A percentile compares a stretch with the other conserved stretches of the same genome.
These are phyloP conservation scores for Xerocomus potaroensis DNA, from an alignment of 768 basidiomycete species.

Conservation along the genomic window DNA sequence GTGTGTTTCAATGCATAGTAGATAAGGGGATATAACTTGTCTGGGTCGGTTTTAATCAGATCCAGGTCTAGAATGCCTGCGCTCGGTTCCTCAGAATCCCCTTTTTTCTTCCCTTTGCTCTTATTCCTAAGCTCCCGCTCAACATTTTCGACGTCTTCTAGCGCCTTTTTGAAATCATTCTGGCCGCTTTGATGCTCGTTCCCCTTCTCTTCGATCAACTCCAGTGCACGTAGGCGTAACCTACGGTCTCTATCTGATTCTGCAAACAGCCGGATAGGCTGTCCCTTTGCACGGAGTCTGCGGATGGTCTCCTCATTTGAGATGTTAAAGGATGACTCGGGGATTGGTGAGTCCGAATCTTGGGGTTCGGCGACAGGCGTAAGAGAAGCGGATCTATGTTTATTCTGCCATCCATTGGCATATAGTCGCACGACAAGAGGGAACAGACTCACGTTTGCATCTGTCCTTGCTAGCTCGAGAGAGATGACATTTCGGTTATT, in stretches of 20 bases:
- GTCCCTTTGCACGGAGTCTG: constrained; percentile 84
- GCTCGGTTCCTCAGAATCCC: constrained; percentile 44
- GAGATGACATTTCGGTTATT: constrained; percentile 10
- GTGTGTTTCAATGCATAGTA: constrained; percentile 93
- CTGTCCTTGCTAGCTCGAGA: constrained; percentile 23
- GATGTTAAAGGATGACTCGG: constrained; percentile 66
- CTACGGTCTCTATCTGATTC: constrained; percentile 94
- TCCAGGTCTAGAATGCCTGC: constrained; percentile 69
- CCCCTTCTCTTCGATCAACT: constrained; percentile 90
- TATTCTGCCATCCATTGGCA: constrained; percentile 45
- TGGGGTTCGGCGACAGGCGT: constrained; percentile 32
- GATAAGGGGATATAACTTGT: constrained; percentile 94
- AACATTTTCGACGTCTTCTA: constrained; percentile 83
- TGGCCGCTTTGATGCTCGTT: constrained; percentile 77
- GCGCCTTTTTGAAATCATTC: constrained; percentile 90
- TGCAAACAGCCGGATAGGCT: constrained; percentile 92
- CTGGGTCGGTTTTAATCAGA: constrained; percentile 85
- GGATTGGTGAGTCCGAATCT: constrained; percentile 38
- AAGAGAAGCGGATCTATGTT: constrained; percentile 39
- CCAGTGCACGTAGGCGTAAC: constrained; percentile 84
- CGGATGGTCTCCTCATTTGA: constrained; percentile 91
- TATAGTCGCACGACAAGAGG: constrained; percentile 30
- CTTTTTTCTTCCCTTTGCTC: constrained; percentile 58
- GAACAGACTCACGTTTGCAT: constrained; percentile 42
- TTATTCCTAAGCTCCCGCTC: constrained; percentile 63